Base-by-base conservation (phyloP, 2,329 filamentous ascomycete species). In the Thyridium curvatum region DNA sequence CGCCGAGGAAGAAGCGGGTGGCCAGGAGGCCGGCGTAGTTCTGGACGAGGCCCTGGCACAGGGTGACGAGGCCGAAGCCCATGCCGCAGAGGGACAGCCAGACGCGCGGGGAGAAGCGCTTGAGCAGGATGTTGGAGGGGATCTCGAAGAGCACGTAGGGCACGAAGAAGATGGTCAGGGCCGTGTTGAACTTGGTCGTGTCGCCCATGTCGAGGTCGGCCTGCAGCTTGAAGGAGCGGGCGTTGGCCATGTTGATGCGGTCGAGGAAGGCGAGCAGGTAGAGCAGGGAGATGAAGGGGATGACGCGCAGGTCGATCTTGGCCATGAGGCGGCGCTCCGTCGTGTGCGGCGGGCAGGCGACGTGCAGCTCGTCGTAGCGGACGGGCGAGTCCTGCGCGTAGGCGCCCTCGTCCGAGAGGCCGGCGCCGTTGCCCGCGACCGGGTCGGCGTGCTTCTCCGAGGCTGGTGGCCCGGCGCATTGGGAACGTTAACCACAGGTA, bases 61-160 rank as follows among this genome's bases (percentile, higher is more conserved):
- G 69, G 15, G 84, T 86, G 33, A 82, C 75, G 16, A 94, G 65
- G 9, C 87, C 86, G 49, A 94, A 96, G 41, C 78, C 65, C 47
- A 91, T 84, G 84, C 94, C 94, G 65, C 90, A 94, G 38, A 78
- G 56, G 4, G 83, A 80, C 17, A 94, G 69, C 86, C 82, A 88
- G 35, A 85, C 63, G 45, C 82, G 73, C 2, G 83, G 83, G 46
- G 70, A 74, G 39, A 83, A 65, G 42, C 61, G 62, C 65, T 89
- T 89, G 36, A 90, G 65, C 18, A 88, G 61, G 39, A 89, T 74
- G 53, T 86, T 86, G 47, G 79, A 83, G 0, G 82, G 82, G 40
- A 90, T 85, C 64, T 86, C 81, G 49, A 77, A 73, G 39, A 85
- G 52, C 49, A 86, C 69, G 55, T 90, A 91, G 1, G 86, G 84